Evolutionary conservation across 2,329 filamentous ascomycete species (phyloP).

Genomic region (Blumeria graminis): DNA sequence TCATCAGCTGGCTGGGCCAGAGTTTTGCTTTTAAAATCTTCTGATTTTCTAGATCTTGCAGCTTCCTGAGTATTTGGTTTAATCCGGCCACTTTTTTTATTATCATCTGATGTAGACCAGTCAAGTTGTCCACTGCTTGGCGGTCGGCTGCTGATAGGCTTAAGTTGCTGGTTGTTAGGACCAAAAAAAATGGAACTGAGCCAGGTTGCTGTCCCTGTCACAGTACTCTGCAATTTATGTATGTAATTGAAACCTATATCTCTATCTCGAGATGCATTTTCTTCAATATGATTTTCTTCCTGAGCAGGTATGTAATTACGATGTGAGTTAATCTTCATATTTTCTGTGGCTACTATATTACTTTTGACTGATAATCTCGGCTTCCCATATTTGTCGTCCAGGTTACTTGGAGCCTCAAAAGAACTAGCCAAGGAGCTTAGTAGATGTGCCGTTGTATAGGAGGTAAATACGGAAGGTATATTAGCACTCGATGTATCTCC

Average conservation of each 20-base stretch:
- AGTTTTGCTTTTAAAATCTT: conserved; percentile 20
- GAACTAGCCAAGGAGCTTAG: conserved; percentile 67
- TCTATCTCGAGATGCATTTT: too few species aligned
- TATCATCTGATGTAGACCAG: conserved; percentile 47
- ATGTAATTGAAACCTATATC: too few species aligned
- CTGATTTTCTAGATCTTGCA: conserved; percentile 17
- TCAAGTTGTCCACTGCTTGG: conserved; percentile 51
- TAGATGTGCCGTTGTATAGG: conserved; percentile 78
- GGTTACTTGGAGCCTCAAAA: conserved; percentile 35
- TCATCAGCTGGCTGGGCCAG: conserved; percentile 23
- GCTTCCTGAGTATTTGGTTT: conserved; percentile 19
- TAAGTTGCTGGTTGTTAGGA: conserved; percentile 13
- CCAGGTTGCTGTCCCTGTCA: conserved; percentile 17
- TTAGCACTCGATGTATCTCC: conserved; percentile 88
- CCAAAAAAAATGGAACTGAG: conserved; percentile 21
- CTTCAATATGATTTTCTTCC: conserved; percentile 11
- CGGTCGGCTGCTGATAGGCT: conserved; percentile 32
- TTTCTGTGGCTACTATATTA: conserved; percentile 10
- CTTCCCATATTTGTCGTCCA: conserved; percentile 34
- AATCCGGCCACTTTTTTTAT: conserved; percentile 28
- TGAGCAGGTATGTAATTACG: conserved; percentile 9
- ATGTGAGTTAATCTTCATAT: not conserved
- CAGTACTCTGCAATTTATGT: conserved; percentile 1
- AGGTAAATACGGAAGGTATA: conserved; percentile 86
- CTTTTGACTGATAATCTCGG: conserved; percentile 29